phyloP scores from a whole-genome alignment of 495 filamentous ascomycete genomes.

The Hyphodiscus hymeniophilus region DNA sequence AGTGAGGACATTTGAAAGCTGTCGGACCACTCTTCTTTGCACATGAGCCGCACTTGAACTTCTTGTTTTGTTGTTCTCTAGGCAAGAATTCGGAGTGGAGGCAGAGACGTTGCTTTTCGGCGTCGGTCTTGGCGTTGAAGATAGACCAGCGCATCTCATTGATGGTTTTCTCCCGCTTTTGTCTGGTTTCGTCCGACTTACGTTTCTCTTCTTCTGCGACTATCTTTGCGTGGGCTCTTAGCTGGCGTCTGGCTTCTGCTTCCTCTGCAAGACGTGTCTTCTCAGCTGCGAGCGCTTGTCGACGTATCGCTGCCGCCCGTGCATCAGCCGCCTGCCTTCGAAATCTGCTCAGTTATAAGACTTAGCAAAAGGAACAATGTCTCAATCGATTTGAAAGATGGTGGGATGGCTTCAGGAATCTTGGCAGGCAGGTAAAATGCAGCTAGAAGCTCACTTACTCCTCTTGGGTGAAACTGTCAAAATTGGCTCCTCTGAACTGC shows the following conservation, averaged over 20 bases:
- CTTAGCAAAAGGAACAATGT: too few species aligned
- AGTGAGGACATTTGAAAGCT: conserved; percentile 24
- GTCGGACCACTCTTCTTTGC: conserved; percentile 21
- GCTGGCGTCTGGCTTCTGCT: neutral
- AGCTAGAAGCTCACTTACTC: too few species aligned
- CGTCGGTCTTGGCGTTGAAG: conserved; percentile 6
- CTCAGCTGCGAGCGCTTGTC: too few species aligned
- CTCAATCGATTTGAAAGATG: too few species aligned
- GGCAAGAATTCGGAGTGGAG: conserved; percentile 22
- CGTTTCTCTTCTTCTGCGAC: neutral
- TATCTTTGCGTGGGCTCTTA: neutral
- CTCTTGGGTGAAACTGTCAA: too few species aligned
- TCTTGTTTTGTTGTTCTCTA: conserved; percentile 19
- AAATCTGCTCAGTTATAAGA: too few species aligned
- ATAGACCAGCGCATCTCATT: conserved; percentile 18
- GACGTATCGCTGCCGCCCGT: too few species aligned
- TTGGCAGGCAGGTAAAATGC: too few species aligned
- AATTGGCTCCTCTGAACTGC: too few species aligned
- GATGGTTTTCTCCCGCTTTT: neutral
- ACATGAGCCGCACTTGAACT: conserved; percentile 25
- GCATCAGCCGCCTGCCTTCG: too few species aligned
- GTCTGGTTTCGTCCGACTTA: neutral
- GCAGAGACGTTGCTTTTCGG: conserved; percentile 16
- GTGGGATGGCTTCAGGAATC: too few species aligned
- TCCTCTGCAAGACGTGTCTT: neutral